A percentile compares a stretch with the other conserved stretches of the same genome.
Conservation (phyloP, 768 basidiomycete genomes). For the Mycena pura region DNA sequence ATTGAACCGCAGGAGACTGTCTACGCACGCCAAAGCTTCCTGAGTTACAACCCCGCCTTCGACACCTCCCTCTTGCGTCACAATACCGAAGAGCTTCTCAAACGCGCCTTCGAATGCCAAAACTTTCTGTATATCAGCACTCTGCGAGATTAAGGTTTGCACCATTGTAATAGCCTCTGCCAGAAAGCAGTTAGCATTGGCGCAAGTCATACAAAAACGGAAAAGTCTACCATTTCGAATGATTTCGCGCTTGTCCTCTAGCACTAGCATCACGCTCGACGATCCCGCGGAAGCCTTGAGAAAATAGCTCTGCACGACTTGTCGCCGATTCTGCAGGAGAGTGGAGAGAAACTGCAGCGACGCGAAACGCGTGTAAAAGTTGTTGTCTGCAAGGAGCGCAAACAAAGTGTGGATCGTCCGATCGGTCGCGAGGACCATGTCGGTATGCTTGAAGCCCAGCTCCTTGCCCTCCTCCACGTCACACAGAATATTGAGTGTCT, state of each 20-base stretch:
- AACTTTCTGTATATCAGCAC: slow-evolving; percentile 94
- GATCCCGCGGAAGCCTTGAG: slow-evolving; percentile 83
- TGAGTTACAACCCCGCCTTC: slow-evolving; percentile 89
- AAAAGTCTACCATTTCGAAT: slow-evolving; percentile 82
- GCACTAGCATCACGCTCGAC: slow-evolving; percentile 69
- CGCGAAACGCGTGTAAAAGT: slow-evolving; percentile 87
- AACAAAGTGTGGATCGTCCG: slow-evolving; percentile 79
- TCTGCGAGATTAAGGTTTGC: slow-evolving; percentile 82
- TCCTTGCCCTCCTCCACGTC: slow-evolving; percentile 81
- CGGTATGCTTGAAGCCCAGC: slow-evolving; percentile 85
- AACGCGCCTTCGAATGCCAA: slow-evolving; percentile 97
- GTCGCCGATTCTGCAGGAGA: slow-evolving; percentile 82
- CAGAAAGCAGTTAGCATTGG: not conserved
- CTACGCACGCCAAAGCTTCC: slow-evolving; percentile 86
- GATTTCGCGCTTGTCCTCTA: slow-evolving; percentile 89
- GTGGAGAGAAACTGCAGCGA: slow-evolving; percentile 83
- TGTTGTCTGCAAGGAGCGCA: slow-evolving; percentile 71
- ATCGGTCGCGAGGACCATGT: slow-evolving; percentile 75
- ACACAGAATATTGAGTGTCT: slow-evolving; percentile 86
- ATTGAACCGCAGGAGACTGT: slow-evolving; percentile 90
- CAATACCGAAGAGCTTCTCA: slow-evolving; percentile 91
- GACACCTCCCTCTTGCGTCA: slow-evolving; percentile 87
- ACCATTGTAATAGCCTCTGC: slow-evolving; percentile 86
- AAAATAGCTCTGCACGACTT: slow-evolving; percentile 89
- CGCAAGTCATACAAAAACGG: not conserved